Evolutionary conservation across 2,329 filamentous ascomycete species (phyloP), one percentile per base, ranked within the genome.

Genomic region (Hypomyces perniciosus): DNA sequence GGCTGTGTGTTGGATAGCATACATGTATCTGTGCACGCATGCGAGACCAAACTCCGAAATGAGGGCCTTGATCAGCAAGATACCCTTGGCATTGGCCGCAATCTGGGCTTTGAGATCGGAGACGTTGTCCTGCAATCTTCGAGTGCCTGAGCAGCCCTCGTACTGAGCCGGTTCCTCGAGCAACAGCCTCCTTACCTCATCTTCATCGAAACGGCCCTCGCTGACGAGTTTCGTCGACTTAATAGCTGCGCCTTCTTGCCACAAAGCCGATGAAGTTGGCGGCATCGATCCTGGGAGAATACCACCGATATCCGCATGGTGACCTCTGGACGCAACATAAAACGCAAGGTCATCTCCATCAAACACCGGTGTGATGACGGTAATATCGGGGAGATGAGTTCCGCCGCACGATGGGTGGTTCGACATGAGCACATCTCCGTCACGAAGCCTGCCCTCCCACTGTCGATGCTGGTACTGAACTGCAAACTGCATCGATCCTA

Each of bases 81-180:
- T 92, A 7, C 90, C 90, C 59, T 90, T 90, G 59, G 90, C 85
- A 61, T 95, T 95, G 9, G 89, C 88, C 0, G 90, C 88, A 9
- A 93, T 85, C 64, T 95, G 89, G 0, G 90, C 90, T 66, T 91
- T 90, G 38, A 95, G 75, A 63, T 95, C 90, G 47, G 89, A 91
- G 57, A 95, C 75, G 63, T 95, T 95, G 66, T 95, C 90, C 8
- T 80, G 83, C 1, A 95, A 73, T 62, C 88, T 90, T 40, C 89
- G 75, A 0, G 89, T 91, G 2, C 88, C 89, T 48, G 80, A 84
- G 69, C 88, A 93, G 1, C 86, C 89, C 0, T 84, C 81, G 57
- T 87, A 83, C 59, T 85, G 75, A 0, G 86, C 86, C 0, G 90
- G 89, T 56, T 90, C 86, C 10, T 82, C 75, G 48, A 88, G 81